phyloP scores from a whole-genome alignment of 371 early-diverging fungal species.

The Apophysomyces trapeziformis region DNA sequence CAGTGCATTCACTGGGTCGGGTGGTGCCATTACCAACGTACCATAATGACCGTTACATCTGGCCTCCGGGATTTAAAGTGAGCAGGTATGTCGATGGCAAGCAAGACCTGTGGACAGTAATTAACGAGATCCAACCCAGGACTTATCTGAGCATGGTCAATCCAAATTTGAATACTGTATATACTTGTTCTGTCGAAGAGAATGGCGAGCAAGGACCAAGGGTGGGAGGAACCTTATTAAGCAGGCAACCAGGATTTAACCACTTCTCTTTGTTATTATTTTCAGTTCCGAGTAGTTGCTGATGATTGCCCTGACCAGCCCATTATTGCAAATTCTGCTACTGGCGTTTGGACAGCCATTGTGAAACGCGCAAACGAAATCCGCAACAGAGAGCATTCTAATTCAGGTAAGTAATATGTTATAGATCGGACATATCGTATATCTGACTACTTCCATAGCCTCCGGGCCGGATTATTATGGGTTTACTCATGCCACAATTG shows the following conservation, averaged over 20 bases:
- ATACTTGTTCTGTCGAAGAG: constrained; percentile 78
- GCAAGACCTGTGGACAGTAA: background rate
- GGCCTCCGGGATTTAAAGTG: constrained; percentile 84
- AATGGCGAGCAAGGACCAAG: constrained; percentile 76
- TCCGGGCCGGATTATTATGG: constrained; percentile 94
- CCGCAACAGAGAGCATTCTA: constrained; percentile 77
- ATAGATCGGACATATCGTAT: background rate
- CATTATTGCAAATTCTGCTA: constrained; percentile 77
- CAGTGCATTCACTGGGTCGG: constrained; percentile 70
- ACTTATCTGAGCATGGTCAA: constrained; percentile 77
- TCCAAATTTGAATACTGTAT: constrained; percentile 58
- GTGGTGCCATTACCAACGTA: constrained; percentile 79
- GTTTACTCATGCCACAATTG: constrained; percentile 85
- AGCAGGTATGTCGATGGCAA: constrained; percentile 35
- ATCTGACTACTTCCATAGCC: constrained; percentile 34
- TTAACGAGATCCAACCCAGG: constrained; percentile 30
- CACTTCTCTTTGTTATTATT: background rate
- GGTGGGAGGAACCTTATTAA: constrained; percentile 17
- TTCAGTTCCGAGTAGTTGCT: constrained; percentile 76
- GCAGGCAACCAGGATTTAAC: background rate
- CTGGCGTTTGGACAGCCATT: constrained; percentile 89
- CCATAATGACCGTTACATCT: constrained; percentile 90
- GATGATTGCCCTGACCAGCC: constrained; percentile 69
- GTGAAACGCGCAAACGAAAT: constrained; percentile 78
- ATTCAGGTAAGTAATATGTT: constrained; percentile 46